These are phyloP conservation scores for Lachnellula hyalina DNA, from an alignment of 2,329 filamentous ascomycete species.

Conservation along the genomic window DNA sequence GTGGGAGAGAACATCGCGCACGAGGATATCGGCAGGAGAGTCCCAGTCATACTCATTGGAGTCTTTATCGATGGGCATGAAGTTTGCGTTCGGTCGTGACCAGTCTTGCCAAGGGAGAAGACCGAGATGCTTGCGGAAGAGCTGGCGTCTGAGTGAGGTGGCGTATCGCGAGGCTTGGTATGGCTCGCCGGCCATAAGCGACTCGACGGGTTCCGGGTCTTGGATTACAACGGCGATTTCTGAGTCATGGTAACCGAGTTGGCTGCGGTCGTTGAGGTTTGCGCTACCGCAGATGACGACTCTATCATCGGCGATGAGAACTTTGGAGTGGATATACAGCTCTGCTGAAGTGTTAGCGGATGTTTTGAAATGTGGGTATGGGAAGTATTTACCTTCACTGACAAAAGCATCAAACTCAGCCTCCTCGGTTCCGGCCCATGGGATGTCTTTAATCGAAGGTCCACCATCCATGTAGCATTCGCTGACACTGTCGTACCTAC, in stretches of 20 bases:
- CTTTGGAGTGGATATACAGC: slow-evolving; percentile 60
- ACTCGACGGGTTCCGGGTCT: slow-evolving; percentile 65
- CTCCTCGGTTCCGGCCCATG: slow-evolving; percentile 51
- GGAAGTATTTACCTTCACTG: slow-evolving; percentile 38
- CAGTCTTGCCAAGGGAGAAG: slow-evolving; percentile 70
- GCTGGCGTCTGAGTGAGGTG: slow-evolving; percentile 71
- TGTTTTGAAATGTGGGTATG: not conserved
- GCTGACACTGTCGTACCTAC: slow-evolving; percentile 70
- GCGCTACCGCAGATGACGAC: slow-evolving; percentile 73
- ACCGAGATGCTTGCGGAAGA: slow-evolving; percentile 90
- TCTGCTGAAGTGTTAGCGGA: slow-evolving; percentile 30
- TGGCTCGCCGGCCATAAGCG: slow-evolving; percentile 65
- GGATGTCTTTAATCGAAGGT: slow-evolving; percentile 56
- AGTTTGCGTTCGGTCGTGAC: slow-evolving; percentile 66
- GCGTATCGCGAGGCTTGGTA: slow-evolving; percentile 73
- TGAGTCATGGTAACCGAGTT: slow-evolving; percentile 78
- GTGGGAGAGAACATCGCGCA: slow-evolving; percentile 66
- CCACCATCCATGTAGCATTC: slow-evolving; percentile 80
- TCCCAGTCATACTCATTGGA: slow-evolving; percentile 72
- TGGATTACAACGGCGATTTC: slow-evolving; percentile 89
- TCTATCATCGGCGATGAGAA: slow-evolving; percentile 76
- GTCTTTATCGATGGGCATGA: slow-evolving; percentile 64
- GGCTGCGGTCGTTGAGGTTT: slow-evolving; percentile 59
- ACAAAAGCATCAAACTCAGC: slow-evolving; percentile 57
- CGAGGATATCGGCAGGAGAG: slow-evolving; percentile 59